These are phyloP conservation scores for Penicillium bovifimosum DNA, from an alignment of 495 filamentous ascomycete genomes.

Conservation along the genomic window DNA sequence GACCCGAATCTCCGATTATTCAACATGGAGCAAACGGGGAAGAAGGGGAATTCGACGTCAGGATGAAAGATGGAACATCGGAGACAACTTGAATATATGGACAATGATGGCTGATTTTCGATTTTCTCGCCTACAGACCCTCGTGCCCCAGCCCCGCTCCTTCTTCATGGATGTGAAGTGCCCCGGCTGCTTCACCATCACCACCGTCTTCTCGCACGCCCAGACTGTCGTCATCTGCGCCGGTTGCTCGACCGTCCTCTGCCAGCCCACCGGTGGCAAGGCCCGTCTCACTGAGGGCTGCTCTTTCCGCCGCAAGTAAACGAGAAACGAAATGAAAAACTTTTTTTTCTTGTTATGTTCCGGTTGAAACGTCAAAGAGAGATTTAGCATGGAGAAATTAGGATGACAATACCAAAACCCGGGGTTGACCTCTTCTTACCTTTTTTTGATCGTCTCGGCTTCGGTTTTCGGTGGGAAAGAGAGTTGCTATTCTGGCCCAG, in stretches of 20 bases:
- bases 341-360: slow-evolving; percentile 29
- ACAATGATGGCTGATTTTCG: slow-evolving; percentile 15
- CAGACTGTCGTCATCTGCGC: slow-evolving; percentile 99
- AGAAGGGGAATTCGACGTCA: slow-evolving; percentile 1
- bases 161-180: slow-evolving; percentile 99
- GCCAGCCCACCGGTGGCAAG: slow-evolving; percentile 98
- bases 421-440: slow-evolving; percentile 11
- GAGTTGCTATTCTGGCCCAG: slow-evolving; percentile 9
- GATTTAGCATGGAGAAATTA: slow-evolving; percentile 31
- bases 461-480: slow-evolving; percentile 6
- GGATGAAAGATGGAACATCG: background rate
- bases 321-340: slow-evolving; percentile 31
- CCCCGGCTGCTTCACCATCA: slow-evolving; percentile 99
- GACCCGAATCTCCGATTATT: slow-evolving; percentile 1
- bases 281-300: slow-evolving; percentile 96
- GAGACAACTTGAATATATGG: background rate
- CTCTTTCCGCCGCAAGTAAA: slow-evolving; percentile 99
- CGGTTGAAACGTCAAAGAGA: slow-evolving; percentile 27
- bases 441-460: slow-evolving; percentile 8
- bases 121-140: slow-evolving; percentile 49
- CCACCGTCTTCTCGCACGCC: slow-evolving; percentile 99
- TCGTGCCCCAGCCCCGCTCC: slow-evolving; percentile 91
- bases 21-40: slow-evolving; percentile 2
- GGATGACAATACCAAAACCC: slow-evolving; percentile 31
- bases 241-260: slow-evolving; percentile 93